Percentiles rank a stretch among this genome's conserved stretches.
Conservation (phyloP, 129 eudicot species). For the Flaveria sonorensis region DNA sequence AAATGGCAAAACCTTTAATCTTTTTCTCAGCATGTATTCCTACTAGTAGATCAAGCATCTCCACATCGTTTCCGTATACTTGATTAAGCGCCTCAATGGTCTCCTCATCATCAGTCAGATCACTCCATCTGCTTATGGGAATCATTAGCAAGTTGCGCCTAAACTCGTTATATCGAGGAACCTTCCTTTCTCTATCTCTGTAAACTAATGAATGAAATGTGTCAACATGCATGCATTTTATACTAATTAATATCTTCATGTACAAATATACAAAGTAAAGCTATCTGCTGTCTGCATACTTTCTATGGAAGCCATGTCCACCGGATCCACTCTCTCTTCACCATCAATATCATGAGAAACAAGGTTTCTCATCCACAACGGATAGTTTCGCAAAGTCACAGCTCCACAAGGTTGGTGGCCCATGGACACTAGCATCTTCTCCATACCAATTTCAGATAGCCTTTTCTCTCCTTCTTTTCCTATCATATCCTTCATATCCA, state of each 20-base stretch:
- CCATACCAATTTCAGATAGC: slow-evolving; percentile 52
- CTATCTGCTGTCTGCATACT: slow-evolving; percentile 17
- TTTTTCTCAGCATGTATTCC: slow-evolving; percentile 62
- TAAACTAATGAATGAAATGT: slow-evolving; percentile 36
- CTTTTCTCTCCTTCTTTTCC: slow-evolving; percentile 58
- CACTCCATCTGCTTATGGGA: slow-evolving; percentile 60
- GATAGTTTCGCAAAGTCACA: slow-evolving; percentile 55
- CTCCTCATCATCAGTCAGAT: slow-evolving; percentile 46
- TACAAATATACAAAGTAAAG: too few species aligned
- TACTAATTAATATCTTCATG: not conserved
- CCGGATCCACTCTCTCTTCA: slow-evolving; percentile 52
- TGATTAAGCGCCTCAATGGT: slow-evolving; percentile 44
- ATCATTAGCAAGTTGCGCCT: slow-evolving; percentile 59
- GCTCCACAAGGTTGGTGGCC: slow-evolving; percentile 68
- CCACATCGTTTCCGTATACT: slow-evolving; percentile 58
- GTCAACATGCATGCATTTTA: slow-evolving; percentile 3
- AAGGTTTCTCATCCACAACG: slow-evolving; percentile 68
- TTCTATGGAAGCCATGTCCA: slow-evolving; percentile 62
- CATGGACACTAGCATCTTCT: slow-evolving; percentile 61
- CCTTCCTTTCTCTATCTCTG: slow-evolving; percentile 61
- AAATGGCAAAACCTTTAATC: slow-evolving; percentile 61
- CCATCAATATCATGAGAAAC: slow-evolving; percentile 56
- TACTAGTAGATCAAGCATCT: slow-evolving; percentile 56
- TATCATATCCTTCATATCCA: slow-evolving; percentile 54
- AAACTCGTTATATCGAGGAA: slow-evolving; percentile 56